Evolutionary conservation across 441 rosid species (phyloP), one percentile per base, ranked within the genome.

Genomic region (Rhodomyrtus psidioides): DNA sequence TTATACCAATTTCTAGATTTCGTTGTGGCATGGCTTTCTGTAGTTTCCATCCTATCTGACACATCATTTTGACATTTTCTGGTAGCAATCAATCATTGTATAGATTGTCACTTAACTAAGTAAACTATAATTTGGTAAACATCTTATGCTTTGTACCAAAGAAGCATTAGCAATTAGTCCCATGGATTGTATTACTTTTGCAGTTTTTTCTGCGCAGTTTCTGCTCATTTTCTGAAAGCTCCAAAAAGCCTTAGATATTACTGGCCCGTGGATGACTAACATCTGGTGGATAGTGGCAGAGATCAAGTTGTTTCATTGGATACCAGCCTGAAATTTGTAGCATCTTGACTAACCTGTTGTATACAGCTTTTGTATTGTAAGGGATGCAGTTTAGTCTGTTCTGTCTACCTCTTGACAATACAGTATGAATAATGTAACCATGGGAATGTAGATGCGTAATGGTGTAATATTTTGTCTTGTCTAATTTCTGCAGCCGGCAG

Each of bases 401-500:
- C 79, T 39, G 49, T 49, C 79, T 70, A 24, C 49, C 79, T 70
- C n/a, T 39, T 39, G 46, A 21, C 49, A 70, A 70, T 39, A 39
- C 5, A 6, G n/a, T 34, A 42, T 65, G 51, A 21, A 21, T 39
- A 39, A 70, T 70, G 79, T 70, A 70, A 70, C 49, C 79, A 70
- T 3, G 16, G 9, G 51, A 70, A 70, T 70, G 79, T 28, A n/a
- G 39, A 30, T 82, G 42, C 28, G 49, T 54, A 14, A 26, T 53
- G 51, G 46, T 81, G 76, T 90, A 82, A 85, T 85, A 53, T 44
- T 19, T 49, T 53, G 51, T 84, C 83, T 87, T 53, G 83, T 88
- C 39, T 85, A n/a, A 54, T 65, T 86, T 56, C 76, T 93, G 92
- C 98, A 97, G 99, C 99, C 99, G 5, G 99, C 99, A 12, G 99